Evolutionary conservation across 306 rosid species (phyloP), one percentile per base, ranked within the genome.

Genomic region (Sophora flavescens): DNA sequence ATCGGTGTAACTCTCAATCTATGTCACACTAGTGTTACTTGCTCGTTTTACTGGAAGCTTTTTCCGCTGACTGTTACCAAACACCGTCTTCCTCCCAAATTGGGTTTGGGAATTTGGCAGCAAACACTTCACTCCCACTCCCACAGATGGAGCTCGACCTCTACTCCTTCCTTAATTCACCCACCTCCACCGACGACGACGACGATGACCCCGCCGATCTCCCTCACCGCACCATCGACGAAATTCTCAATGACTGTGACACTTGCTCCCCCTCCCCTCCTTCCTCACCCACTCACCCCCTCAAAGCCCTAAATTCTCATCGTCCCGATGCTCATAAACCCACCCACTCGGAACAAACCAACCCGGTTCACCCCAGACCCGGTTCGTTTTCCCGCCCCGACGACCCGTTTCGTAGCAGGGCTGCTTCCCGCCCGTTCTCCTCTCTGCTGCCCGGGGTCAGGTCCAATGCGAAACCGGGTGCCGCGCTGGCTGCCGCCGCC

Each of bases 401-500:
- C 12, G 89, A 90, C 39, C 80, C 70, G 62, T 70, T 67, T 16
- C 82, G 88, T 3, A 81, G 84, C 28, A 80, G 84, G 70, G 78
- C 58, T 15, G 78, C 58, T 15, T 81, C 84, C n/a, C 83, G 89
- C 51, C 89, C 91, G 1, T 85, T 93, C 81, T 82, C 90, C 47
- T 89, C 97, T 59, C 83, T 95, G 36, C 77, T 95, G 0, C 87
- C 82, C 4, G 93, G 92, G 11, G 89, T 92, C 17, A 84, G 92
- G 17, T 84, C 97, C 56, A 92, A 85, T 60, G 96, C 89, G 13
- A 95, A 92, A 82, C 97, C 98, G 6, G 98, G 98, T 38, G 97
- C 89, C 10, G 98, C 98, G 13, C 85, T 95, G 17, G 97, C 99
- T 0, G 97, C 97, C 0, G 99, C 99, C 0, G 95, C 91, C 0